Percentiles rank a stretch among this genome's conserved stretches.
phyloP scores from a whole-genome alignment of 2,329 filamentous ascomycete genomes.

The Pestalotiopsis sp. region DNA sequence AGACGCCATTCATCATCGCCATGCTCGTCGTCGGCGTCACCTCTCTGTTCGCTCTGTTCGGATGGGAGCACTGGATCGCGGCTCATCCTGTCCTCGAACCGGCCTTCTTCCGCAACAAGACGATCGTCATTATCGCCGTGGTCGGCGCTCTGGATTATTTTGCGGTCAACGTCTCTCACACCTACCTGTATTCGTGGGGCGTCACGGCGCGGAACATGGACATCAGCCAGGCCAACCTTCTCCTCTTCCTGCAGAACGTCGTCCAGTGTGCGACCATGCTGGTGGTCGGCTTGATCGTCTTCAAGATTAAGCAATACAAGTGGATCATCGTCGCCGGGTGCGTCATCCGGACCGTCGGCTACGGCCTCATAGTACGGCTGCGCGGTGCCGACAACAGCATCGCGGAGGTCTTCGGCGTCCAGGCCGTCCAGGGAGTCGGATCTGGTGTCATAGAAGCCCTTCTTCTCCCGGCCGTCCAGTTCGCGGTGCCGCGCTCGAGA shows the following conservation, averaged over 20 bases:
- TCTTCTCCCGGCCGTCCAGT: not conserved
- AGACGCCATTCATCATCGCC: constrained; percentile 12
- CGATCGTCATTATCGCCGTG: constrained; percentile 5
- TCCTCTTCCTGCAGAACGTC: constrained; percentile 29
- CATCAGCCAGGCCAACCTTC: not conserved
- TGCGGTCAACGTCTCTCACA: constrained; percentile 8
- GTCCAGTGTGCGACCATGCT: constrained; percentile 9
- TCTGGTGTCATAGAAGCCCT: constrained; percentile 8
- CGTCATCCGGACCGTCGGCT: constrained; percentile 14
- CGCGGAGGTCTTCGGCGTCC: constrained; percentile 11
- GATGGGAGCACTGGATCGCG: constrained; percentile 12
- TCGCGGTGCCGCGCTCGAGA: constrained; percentile 9
- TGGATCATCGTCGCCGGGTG: constrained; percentile 13
- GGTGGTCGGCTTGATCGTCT: constrained; percentile 8
- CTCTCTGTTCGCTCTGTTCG: constrained; percentile 4
- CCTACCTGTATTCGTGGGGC: constrained; percentile 15
- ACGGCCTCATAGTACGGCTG: constrained; percentile 14
- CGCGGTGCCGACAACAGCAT: not conserved
- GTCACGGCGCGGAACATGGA: constrained; percentile 7
- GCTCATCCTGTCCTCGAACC: constrained; percentile 11
- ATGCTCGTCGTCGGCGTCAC: constrained; percentile 7
- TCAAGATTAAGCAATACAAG: constrained; percentile 13
- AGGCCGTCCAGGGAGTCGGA: constrained; percentile 14
- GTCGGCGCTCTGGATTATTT: constrained; percentile 9
- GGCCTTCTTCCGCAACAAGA: constrained; percentile 6